Conservation (phyloP, 1,284 basidiomycete genomes). For the Sanghuangporus baumii region DNA sequence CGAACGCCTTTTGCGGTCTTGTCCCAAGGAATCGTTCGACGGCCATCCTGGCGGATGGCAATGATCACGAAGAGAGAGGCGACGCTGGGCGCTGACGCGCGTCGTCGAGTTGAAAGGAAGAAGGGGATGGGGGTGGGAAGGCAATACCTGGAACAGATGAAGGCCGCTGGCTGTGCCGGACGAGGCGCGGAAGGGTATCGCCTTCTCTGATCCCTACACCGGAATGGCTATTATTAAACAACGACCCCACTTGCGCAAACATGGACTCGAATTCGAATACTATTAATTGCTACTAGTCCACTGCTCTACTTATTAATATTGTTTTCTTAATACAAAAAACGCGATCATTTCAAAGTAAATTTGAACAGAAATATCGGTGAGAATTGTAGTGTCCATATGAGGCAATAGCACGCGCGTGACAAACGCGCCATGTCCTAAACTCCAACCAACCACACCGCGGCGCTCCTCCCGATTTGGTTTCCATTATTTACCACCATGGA, state of each 20-base stretch:
- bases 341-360: too few species aligned
- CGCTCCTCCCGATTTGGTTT: background rate
- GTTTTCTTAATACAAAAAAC: background rate
- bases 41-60: conserved; percentile 21
- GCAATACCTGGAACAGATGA: background rate
- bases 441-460: conserved; percentile 2
- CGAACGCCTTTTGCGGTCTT: conserved; percentile 23
- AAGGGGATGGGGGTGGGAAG: background rate
- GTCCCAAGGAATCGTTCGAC: conserved; percentile 26
- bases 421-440: background rate
- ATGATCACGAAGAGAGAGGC: background rate
- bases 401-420: background rate
- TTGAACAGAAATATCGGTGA: background rate
- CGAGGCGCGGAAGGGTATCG: background rate
- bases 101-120: background rate
- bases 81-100: background rate
- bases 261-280: background rate
- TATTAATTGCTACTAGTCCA: background rate
- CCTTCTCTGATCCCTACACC: background rate
- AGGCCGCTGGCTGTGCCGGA: background rate
- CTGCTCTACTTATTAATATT: background rate
- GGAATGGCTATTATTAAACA: too few species aligned
- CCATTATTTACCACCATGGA: conserved; percentile 4
- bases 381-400: background rate
- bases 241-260: background rate